Evolutionary conservation across 495 filamentous ascomycete species (phyloP), one percentile per base, ranked within the genome.

Genomic region (Hamigera avellanea): DNA sequence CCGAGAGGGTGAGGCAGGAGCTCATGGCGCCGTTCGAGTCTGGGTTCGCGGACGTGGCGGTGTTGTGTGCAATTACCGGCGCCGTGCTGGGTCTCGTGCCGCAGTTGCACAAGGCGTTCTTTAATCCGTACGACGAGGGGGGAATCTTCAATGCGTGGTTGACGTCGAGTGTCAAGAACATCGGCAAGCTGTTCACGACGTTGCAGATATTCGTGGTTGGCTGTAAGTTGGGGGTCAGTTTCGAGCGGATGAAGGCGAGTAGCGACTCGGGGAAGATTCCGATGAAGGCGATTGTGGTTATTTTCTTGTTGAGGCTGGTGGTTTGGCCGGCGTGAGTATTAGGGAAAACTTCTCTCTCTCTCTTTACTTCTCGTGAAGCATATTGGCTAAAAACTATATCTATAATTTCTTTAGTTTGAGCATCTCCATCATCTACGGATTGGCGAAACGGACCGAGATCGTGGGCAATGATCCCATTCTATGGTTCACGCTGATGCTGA

Each of bases 401-500:
- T 5, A 13, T 30, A 13, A 5, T 6, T 7, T 21, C 9, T 25
- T 37, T 28, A 62, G 57, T 6, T 40, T 71, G 15, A 72, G 70
- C 12, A 81, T 88, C 37, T 52, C 64, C 0, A 14, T 73, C 6
- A 69, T 86, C 13, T 87, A 75, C 44, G 39, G 59, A 0, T 45
- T 88, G n/a, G 80, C 75, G 7, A 62, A 58, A 12, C 67, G 66
- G 35, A 85, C 80, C 0, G 39, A 46, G 13, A 13, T 78, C 6
- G 53, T 87, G 2, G 54, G 62, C 6, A 39, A 61, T 3, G 83
- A 88, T 50, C 81, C 83, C 0, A 75, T 88, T 27, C 50, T 87
- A 14, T 86, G 78, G 77, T 87, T 86, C 48, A 58, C 61, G 7
- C 69, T 86, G 67, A 86, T 85, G 79, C 48, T 86, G 15, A 86